Evolutionary conservation across 495 filamentous ascomycete species (phyloP), one percentile per base, ranked within the genome.

Genomic region (Penicillium fimorum): DNA sequence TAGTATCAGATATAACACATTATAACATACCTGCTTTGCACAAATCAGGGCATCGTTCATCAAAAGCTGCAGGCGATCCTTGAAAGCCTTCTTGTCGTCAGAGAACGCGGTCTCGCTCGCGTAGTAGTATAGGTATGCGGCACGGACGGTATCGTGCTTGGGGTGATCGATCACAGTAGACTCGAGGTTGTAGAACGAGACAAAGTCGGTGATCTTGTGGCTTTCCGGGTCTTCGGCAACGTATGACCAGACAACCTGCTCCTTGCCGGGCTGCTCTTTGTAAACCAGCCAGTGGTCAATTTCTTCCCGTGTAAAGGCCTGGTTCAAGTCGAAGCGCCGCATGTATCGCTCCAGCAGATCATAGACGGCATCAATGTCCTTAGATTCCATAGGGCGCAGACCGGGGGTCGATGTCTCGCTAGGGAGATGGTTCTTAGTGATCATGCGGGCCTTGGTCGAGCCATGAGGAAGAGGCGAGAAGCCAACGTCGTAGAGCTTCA

Each of bases 81-180:
- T 89, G 54, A 94, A 76, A 13, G 80, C 80, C 33, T 81, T 71
- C 56, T 74, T 71, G 27, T 85, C 78, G 18, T 72, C 69, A 1
- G 72, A 70, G 62, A 97, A 89, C 5, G 87, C 94, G 2, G 82
- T 76, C 65, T 97, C 92, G 22, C 88, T 87, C 22, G 91, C 94
- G 61, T 97, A 97, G 75, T 98, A 98, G 75, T 90, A 98, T 24
- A 97, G 79, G 64, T 98, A 98, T 20, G 94, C 94, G 4, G 92
- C 95, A 35, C 84, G 84, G 60, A 98, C 82, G 43, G 79, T 73
- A 4, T 85, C 78, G 71, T 96, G 84, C 69, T 93, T 92, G 20
- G 80, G 75, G 64, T 89, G 83, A 38, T 84, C 78, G 53, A 97
- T 92, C 46, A 96, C 90, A 2, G 90, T 91, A 3, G 90, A 96